Evolutionary conservation across 2,329 filamentous ascomycete species (phyloP), one percentile per base, ranked within the genome.

Genomic region (Sporothrix curviconia): DNA sequence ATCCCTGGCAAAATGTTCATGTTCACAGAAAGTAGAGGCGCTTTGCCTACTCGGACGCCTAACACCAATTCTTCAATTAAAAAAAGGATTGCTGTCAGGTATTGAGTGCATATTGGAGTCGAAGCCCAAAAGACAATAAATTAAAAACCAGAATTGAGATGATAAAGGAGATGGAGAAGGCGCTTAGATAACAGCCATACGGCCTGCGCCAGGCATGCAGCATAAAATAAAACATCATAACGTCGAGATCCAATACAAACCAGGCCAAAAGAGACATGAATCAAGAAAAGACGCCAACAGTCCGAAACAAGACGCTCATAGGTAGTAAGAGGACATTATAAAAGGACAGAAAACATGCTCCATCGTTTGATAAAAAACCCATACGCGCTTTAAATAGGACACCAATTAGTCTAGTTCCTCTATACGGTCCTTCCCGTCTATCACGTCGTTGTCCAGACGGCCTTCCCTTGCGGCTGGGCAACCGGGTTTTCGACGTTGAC

Each of bases 401-500:
- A 56, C 9, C 7, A 8, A 15, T 14, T 40, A 58, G n/a, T 64
- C 74, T 56, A 75, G 59, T 55, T 77, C 73, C 42, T 75, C 74
- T 12, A 74, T 69, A 19, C 72, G 71, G 54, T 83, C 79, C 44
- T 83, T 80, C 59, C 84, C 81, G 15, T 78, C 74, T 40, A 92
- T 67, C 66, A 7, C 14, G 34, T 39, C 34, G 49, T 92, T 85
- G 66, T 90, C 78, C 55, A 92, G 83, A 55, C 85, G 76, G 1
- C 89, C 90, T 62, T 87, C 82, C 46, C 82, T 80, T 57, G 84
- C 73, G 0, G 89, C 64, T 83, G 76, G 58, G 84, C 81, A 2
- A 95, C 84, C 0, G 90, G 90, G 67, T 95, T 95, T 70, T 90
- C 80, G 14, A 94, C 83, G 62, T 87, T 78, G 32, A 95, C 77